A percentile compares a stretch with the other conserved stretches of the same genome.
Evolutionary conservation across 352 stramenopile genomes (phyloP).

Genomic region (Pythium monospermum): DNA sequence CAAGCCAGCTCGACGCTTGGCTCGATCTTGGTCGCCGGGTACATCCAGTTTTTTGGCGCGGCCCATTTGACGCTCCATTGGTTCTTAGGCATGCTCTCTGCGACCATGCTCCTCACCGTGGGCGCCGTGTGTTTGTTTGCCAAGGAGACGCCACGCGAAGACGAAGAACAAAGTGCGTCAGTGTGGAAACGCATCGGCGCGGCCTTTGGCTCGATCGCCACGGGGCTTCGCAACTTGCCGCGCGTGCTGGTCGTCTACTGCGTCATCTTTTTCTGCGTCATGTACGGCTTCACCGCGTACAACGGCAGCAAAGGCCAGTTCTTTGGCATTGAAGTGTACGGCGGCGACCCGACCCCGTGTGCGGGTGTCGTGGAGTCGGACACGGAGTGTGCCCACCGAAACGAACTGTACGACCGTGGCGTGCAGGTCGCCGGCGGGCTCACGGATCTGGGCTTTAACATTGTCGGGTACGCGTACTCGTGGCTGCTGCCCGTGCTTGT

Average conservation of each 20-base stretch:
- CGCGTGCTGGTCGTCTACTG: conserved; percentile 31
- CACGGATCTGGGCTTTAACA: conserved; percentile 33
- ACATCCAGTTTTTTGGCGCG: conserved; percentile 69
- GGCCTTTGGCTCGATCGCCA: conserved; percentile 31
- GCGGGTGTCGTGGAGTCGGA: conserved; percentile 24
- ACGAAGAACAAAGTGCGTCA: conserved; percentile 18
- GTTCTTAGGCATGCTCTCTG: conserved; percentile 69
- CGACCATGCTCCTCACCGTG: conserved; percentile 55
- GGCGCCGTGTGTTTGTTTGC: conserved; percentile 50
- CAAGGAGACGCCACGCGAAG: conserved; percentile 29
- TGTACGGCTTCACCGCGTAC: conserved; percentile 61
- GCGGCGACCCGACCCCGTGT: conserved; percentile 22
- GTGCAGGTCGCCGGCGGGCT: conserved; percentile 42
- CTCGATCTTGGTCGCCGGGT: conserved; percentile 57
- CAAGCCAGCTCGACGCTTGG: conserved; percentile 59
- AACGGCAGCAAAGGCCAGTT: conserved; percentile 67
- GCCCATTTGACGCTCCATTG: conserved; percentile 57
- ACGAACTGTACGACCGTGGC: conserved; percentile 43
- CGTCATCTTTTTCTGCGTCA: conserved; percentile 39
- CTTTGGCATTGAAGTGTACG: conserved; percentile 40
- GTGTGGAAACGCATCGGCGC: conserved; percentile 11
- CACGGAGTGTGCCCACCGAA: conserved; percentile 27
- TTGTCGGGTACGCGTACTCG: conserved; percentile 39
- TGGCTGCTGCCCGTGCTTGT: conserved; percentile 41
- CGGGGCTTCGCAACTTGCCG: conserved; percentile 34